Base-by-base conservation (phyloP, 2,329 filamentous ascomycete species). In the Boeremia lycopersici region DNA sequence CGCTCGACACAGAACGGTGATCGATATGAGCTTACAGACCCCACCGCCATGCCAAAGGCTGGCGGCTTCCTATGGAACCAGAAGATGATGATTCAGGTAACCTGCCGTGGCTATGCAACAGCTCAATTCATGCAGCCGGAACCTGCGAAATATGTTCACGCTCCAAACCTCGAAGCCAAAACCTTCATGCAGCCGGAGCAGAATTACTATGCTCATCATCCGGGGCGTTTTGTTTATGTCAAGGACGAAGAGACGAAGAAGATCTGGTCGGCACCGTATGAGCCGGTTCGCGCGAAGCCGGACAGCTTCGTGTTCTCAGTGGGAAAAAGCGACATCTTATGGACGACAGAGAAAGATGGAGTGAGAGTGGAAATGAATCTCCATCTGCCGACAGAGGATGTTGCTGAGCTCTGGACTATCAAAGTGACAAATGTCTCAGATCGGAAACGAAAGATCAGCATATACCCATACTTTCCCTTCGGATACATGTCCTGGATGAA, bases 401-500 rank as follows among this genome's bases (percentile, higher is more conserved):
- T 84, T 6, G 80, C 78, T 19, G 82, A 85, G 70, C 74, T 85
- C 19, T 85, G 83, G 83, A 80, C 76, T 17, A 71, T 85, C 53
- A 78, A 75, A 47, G 79, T 84, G 25, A 80, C 77, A 13, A 85
- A 85, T 59, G 47, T 81, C 7, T 80, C 80, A 0, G 68, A 65
- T 25, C 75, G 76, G 3, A 69, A 75, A 6, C 77, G 82, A 12
- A 78, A 75, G 40, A 66, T 84, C 57, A 82, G 81, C 65, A 70
- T 84, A 28, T 84, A 82, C 54, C 82, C 83, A 0, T 84, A 84
- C 61, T 85, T 85, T 69, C 79, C 81, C 31, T 77, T 84, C 48
- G 82, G 82, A n/a, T 84, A 83, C 71, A 84, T 84, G 81, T 84
- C 82, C 12, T 85, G 82, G 82, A 85, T 85, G 82, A 85, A 84